These are phyloP conservation scores for Chernovozyma aurita DNA, from an alignment of 1,139 yeast genomes.

Conservation along the genomic window DNA sequence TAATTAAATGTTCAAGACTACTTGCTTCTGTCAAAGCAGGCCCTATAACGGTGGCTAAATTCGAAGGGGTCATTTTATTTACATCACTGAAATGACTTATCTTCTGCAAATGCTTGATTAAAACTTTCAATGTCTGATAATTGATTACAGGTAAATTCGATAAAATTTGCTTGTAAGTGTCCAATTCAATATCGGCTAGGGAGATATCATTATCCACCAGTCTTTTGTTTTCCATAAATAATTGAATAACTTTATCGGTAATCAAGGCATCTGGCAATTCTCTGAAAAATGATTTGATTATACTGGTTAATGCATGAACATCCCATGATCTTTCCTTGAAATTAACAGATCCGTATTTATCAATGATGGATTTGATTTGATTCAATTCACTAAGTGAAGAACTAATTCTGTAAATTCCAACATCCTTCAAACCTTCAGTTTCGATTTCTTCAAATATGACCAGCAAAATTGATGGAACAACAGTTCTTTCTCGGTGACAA, in stretches of 20 bases:
- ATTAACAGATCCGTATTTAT: constrained; percentile 54
- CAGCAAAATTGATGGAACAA: constrained; percentile 63
- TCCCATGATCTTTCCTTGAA: constrained; percentile 72
- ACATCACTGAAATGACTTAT: constrained; percentile 56
- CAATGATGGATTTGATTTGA: constrained; percentile 67
- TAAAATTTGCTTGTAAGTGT: constrained; percentile 42
- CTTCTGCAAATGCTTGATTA: constrained; percentile 64
- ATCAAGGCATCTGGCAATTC: constrained; percentile 87
- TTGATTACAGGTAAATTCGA: constrained; percentile 57
- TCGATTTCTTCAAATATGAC: constrained; percentile 72
- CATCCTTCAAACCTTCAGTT: constrained; percentile 78
- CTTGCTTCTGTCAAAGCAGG: constrained; percentile 61
- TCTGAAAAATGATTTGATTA: constrained; percentile 79
- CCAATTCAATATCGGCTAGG: constrained; percentile 16
- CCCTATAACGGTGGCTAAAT: constrained; percentile 73
- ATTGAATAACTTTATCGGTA: constrained; percentile 48
- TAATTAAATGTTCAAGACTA: constrained; percentile 43
- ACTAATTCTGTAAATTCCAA: constrained; percentile 88
- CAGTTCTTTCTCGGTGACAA: constrained; percentile 63
- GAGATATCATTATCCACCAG: constrained; percentile 11
- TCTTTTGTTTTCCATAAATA: constrained; percentile 42
- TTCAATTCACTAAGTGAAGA: constrained; percentile 81
- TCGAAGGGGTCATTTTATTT: constrained; percentile 77
- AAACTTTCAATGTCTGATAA: constrained; percentile 60
- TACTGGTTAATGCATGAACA: constrained; percentile 84